phyloP scores from a whole-genome alignment of 257 asterid species.

The Przewalskia tangutica region DNA sequence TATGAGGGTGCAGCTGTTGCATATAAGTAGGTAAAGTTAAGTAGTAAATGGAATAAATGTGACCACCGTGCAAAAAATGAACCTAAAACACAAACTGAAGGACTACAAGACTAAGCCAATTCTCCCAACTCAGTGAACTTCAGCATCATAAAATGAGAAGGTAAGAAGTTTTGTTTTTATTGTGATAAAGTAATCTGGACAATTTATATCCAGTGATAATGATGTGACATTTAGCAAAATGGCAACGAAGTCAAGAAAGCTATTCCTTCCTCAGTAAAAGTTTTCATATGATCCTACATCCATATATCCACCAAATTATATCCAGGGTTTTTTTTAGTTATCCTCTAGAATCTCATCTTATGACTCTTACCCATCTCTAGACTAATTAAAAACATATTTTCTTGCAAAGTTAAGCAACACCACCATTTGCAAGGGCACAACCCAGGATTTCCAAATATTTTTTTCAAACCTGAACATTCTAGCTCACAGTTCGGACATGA shows the following conservation, averaged over 20 bases:
- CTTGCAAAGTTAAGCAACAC: background rate
- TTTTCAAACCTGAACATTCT: background rate
- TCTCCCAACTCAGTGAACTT: background rate
- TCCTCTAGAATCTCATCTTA: background rate
- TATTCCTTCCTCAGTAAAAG: background rate
- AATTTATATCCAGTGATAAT: background rate
- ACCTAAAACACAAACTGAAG: background rate
- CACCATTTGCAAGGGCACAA: background rate
- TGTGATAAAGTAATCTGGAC: background rate
- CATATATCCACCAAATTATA: background rate
- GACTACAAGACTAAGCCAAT: background rate
- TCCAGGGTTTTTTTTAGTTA: background rate
- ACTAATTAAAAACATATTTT: background rate
- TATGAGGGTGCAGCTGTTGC: background rate
- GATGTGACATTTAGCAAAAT: background rate
- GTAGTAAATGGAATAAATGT: background rate
- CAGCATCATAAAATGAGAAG: background rate
- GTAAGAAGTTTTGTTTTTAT: background rate
- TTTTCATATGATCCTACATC: background rate
- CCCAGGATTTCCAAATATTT: background rate
- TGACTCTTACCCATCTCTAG: background rate
- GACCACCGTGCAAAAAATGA: background rate
- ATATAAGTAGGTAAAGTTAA: background rate
- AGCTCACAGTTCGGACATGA: background rate
- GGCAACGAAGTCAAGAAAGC: background rate